Evolutionary conservation across 805 yeast species (phyloP).

Genomic region (Suhomyces canberraensis): DNA sequence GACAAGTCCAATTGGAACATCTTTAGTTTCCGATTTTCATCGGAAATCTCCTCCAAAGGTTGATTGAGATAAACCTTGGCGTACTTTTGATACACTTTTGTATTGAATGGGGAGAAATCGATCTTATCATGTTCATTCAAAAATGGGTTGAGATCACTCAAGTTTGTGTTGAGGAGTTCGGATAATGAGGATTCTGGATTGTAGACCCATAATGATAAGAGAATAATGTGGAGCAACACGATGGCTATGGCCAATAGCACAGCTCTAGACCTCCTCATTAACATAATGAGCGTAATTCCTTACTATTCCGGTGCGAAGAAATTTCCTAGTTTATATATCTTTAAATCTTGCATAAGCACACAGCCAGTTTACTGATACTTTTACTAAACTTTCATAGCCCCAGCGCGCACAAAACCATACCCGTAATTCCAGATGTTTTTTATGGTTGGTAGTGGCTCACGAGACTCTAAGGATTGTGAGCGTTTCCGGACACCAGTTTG

Average conservation of each 20-base stretch:
- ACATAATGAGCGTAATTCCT: too few species aligned
- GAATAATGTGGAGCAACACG: conserved; percentile 8
- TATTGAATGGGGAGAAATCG: conserved; percentile 3
- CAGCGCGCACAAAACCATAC: background rate
- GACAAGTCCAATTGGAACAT: conserved; percentile 1
- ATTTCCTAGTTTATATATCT: too few species aligned
- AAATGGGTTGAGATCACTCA: conserved; percentile 6
- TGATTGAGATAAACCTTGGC: background rate
- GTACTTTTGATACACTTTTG: conserved; percentile 3
- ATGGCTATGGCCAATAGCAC: conserved; percentile 5
- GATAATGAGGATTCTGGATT: conserved; percentile 3
- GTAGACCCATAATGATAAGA: conserved; percentile 6
- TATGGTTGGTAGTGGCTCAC: too few species aligned
- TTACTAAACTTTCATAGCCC: background rate
- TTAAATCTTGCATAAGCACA: too few species aligned
- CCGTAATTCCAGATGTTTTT: background rate
- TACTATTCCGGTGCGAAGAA: too few species aligned
- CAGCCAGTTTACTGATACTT: too few species aligned
- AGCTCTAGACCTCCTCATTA: conserved; percentile 8
- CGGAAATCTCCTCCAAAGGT: background rate
- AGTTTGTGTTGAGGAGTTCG: conserved; percentile 1
- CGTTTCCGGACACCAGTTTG: too few species aligned
- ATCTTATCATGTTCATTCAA: background rate
- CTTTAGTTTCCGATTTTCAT: background rate
- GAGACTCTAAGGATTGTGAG: too few species aligned